A percentile compares a stretch with the other conserved stretches of the same genome.
Conservation (phyloP, 2,329 filamentous ascomycete genomes). For the Orbilia ellipsospora region DNA sequence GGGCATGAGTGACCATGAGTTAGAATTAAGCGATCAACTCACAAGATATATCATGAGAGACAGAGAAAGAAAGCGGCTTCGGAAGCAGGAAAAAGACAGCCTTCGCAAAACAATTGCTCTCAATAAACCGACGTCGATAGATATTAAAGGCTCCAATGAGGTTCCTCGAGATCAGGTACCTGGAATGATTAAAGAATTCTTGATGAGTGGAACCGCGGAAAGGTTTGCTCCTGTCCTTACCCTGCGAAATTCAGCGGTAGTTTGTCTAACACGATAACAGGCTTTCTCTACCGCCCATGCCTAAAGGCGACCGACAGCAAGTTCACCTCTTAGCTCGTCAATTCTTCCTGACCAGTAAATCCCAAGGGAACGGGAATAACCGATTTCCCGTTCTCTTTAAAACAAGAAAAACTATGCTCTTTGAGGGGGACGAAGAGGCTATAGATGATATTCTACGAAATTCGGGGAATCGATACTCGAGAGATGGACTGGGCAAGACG, state of each 20-base stretch:
- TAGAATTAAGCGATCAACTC: constrained; percentile 73
- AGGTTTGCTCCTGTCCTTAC: constrained; percentile 65
- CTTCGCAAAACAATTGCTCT: constrained; percentile 68
- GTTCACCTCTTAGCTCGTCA: constrained; percentile 81
- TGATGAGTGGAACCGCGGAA: constrained; percentile 70
- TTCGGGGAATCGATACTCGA: constrained; percentile 69
- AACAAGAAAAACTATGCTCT: constrained; percentile 72
- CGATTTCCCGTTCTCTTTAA: constrained; percentile 83
- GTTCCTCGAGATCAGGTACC: constrained; percentile 78
- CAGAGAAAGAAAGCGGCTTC: constrained; percentile 75
- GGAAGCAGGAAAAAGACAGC: constrained; percentile 76
- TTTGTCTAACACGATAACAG: constrained; percentile 63
- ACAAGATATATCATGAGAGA: constrained; percentile 74
- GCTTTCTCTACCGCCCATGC: constrained; percentile 83
- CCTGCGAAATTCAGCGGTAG: not conserved
- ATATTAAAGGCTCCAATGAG: constrained; percentile 78
- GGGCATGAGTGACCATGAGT: constrained; percentile 71
- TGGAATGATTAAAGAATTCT: constrained; percentile 77
- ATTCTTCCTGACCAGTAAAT: constrained; percentile 85
- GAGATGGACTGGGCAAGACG: constrained; percentile 62
- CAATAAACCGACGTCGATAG: constrained; percentile 64
- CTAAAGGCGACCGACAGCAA: constrained; percentile 77
- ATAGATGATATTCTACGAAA: constrained; percentile 67
- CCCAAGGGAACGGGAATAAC: constrained; percentile 76
- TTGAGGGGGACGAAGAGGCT: constrained; percentile 68